These are phyloP conservation scores for Cairneyella variabilis DNA, from an alignment of 495 filamentous ascomycete species.

Conservation along the genomic window DNA sequence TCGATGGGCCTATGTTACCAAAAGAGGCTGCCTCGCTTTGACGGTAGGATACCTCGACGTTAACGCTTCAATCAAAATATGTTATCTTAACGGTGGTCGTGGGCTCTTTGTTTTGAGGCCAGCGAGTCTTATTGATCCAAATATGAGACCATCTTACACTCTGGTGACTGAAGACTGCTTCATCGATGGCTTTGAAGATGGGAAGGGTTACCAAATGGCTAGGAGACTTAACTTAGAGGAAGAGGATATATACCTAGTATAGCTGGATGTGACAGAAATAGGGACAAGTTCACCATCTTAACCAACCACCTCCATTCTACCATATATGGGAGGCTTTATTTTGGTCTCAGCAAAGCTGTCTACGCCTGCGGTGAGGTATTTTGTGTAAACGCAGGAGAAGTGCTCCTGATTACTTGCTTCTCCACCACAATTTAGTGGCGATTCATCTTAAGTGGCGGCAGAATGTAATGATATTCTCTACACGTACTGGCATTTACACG, in stretches of 20 bases:
- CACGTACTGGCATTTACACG: too few relatives aligned
- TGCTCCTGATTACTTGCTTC: too few relatives aligned
- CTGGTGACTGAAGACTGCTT: slow-evolving; percentile 4
- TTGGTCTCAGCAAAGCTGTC: too few relatives aligned
- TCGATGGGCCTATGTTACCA: not conserved
- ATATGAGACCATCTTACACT: not conserved
- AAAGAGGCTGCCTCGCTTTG: not conserved
- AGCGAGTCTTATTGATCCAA: not conserved
- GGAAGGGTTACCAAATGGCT: not conserved
- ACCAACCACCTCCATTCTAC: too few relatives aligned
- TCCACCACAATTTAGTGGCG: too few relatives aligned
- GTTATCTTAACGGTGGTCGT: not conserved
- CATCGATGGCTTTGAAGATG: slow-evolving; percentile 4
- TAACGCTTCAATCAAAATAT: not conserved
- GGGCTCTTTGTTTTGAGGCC: not conserved
- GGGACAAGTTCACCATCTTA: too few relatives aligned
- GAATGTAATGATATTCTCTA: too few relatives aligned
- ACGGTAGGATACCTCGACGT: not conserved
- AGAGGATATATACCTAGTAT: not conserved
- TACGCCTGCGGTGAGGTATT: too few relatives aligned
- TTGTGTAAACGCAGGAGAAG: too few relatives aligned
- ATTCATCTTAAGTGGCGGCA: too few relatives aligned
- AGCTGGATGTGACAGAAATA: too few relatives aligned
- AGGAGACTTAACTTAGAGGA: not conserved
- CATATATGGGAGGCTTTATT: too few relatives aligned